Evolutionary conservation across 768 basidiomycete species (phyloP).

Genomic region (Termitomyces sp.): DNA sequence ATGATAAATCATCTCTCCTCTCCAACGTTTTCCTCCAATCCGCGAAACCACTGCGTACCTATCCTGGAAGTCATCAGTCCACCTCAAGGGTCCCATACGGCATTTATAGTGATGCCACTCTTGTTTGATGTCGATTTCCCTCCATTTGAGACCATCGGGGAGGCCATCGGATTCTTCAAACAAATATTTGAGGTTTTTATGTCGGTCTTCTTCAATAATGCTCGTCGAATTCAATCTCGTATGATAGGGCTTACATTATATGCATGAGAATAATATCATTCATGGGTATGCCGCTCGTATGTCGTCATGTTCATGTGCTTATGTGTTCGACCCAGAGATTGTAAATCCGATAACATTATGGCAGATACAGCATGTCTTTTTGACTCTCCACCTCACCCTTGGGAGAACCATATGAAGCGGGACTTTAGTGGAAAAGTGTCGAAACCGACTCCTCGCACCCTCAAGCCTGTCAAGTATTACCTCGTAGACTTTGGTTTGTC

Average conservation of each 20-base stretch:
- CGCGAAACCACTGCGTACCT: constrained; percentile 17
- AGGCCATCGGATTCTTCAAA: constrained; percentile 29
- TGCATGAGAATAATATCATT: constrained; percentile 30
- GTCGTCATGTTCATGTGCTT: not conserved
- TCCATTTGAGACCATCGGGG: constrained; percentile 26
- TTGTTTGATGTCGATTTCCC: constrained; percentile 17
- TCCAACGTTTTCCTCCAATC: constrained; percentile 17
- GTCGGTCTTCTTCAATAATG: constrained; percentile 14
- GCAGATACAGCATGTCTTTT: constrained; percentile 9
- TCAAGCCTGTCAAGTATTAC: not conserved
- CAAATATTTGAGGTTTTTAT: constrained; percentile 35
- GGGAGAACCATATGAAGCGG: not conserved
- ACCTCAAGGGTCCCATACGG: constrained; percentile 14
- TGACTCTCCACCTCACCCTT: constrained; percentile 16
- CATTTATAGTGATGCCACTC: constrained; percentile 26
- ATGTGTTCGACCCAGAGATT: constrained; percentile 9
- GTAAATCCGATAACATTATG: constrained; percentile 20
- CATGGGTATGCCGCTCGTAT: constrained; percentile 27
- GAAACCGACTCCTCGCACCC: constrained; percentile 14
- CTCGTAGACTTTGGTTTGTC: constrained; percentile 17
- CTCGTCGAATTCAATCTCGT: not conserved
- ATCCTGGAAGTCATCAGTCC: constrained; percentile 19
- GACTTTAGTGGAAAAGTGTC: constrained; percentile 1
- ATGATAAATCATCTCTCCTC: constrained; percentile 25
- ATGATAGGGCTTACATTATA: constrained; percentile 31